A percentile compares a stretch with the other conserved stretches of the same genome.
These are phyloP conservation scores for Rutidosis leptorrhynchoides DNA, from an alignment of 129 eudicot species.

Conservation along the genomic window DNA sequence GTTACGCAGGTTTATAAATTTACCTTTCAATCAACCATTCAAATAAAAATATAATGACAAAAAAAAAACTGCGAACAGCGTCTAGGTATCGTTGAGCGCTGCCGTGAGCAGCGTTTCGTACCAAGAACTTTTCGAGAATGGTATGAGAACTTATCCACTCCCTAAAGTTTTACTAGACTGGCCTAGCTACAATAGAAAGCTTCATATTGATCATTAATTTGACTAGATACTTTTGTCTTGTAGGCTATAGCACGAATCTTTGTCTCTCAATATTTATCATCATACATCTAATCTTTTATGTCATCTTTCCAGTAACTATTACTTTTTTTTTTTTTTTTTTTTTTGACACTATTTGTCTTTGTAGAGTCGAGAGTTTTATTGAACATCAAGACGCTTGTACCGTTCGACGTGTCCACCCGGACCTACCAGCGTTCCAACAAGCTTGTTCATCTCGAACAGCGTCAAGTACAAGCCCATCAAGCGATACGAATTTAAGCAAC, in stretches of 20 bases:
- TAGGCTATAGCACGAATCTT: slow-evolving; percentile 26
- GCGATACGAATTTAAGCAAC: slow-evolving; percentile 39
- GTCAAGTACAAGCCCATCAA: slow-evolving; percentile 55
- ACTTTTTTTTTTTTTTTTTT: slow-evolving; percentile 17
- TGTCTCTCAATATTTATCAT: slow-evolving; percentile 26
- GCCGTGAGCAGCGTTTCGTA: too few relatives aligned
- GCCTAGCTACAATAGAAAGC: slow-evolving; percentile 46
- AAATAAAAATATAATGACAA: too few relatives aligned
- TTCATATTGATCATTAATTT: slow-evolving; percentile 29
- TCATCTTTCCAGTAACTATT: slow-evolving; percentile 30
- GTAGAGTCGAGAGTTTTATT: slow-evolving; percentile 88
- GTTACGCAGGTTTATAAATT: too few relatives aligned
- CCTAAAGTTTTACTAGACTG: too few relatives aligned
- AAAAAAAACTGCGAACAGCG: too few relatives aligned
- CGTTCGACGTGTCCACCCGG: slow-evolving; percentile 57
- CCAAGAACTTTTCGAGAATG: too few relatives aligned
- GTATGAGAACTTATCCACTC: too few relatives aligned
- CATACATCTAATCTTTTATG: slow-evolving; percentile 4
- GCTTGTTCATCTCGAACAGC: slow-evolving; percentile 54
- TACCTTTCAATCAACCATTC: too few relatives aligned
- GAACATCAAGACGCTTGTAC: slow-evolving; percentile 88
- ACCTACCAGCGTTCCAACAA: slow-evolving; percentile 31
- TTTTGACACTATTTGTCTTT: slow-evolving; percentile 23
- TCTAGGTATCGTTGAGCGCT: too few relatives aligned
- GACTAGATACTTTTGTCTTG: slow-evolving; percentile 33